These are phyloP conservation scores for Apophysomyces trapeziformis DNA, from an alignment of 371 early-diverging fungal species.

Conservation along the genomic window DNA sequence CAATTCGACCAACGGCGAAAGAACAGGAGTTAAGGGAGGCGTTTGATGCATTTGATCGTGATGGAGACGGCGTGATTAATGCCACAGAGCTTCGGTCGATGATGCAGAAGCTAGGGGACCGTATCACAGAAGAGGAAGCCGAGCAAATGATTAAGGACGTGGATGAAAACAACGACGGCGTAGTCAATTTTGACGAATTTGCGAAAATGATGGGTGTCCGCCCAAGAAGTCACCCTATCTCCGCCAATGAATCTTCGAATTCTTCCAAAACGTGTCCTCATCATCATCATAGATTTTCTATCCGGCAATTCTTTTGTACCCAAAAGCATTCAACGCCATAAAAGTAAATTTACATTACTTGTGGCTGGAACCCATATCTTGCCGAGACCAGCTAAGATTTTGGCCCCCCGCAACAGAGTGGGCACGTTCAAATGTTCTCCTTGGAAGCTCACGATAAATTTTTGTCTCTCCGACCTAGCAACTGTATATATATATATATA, in stretches of 20 bases:
- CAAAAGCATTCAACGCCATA: constrained; percentile 6
- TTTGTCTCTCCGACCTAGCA: neutral
- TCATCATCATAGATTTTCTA: constrained; percentile 32
- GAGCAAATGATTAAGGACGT: constrained; percentile 45
- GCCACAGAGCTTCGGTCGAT: constrained; percentile 42
- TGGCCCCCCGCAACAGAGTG: neutral
- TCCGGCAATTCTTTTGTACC: constrained; percentile 38
- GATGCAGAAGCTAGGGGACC: constrained; percentile 54
- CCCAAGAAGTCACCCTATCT: constrained; percentile 11
- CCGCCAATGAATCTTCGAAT: neutral
- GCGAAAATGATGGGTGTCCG: constrained; percentile 47
- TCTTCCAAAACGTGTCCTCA: constrained; percentile 18
- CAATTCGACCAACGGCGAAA: constrained; percentile 32
- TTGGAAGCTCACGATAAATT: neutral
- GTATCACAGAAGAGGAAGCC: constrained; percentile 37
- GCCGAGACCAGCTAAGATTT: neutral
- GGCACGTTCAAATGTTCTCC: constrained; percentile 9
- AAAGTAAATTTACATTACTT: constrained; percentile 3
- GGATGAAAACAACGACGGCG: constrained; percentile 46
- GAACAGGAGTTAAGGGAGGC: constrained; percentile 48
- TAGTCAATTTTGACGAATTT: constrained; percentile 47
- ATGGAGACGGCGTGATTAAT: constrained; percentile 47
- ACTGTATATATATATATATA: neutral
- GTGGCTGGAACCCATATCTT: constrained; percentile 4
- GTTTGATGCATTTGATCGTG: constrained; percentile 51